Conservation (phyloP, 2,329 filamentous ascomycete species). For the Cladosporium sp. region DNA sequence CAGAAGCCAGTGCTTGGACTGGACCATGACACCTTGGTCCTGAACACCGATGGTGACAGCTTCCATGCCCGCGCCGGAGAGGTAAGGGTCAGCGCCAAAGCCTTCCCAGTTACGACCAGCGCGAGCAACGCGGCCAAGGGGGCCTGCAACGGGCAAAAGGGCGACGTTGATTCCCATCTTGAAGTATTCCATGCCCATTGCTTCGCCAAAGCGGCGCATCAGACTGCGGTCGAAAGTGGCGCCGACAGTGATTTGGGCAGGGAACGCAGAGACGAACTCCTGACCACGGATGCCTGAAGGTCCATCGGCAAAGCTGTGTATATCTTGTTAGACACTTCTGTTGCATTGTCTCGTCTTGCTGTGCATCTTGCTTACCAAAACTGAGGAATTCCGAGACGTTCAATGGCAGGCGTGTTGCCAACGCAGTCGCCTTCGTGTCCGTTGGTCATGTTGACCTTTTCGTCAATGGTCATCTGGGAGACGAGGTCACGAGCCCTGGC, state of each 20-base stretch:
- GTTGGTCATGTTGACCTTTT: slow-evolving; percentile 33
- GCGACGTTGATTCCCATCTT: slow-evolving; percentile 51
- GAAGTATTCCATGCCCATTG: slow-evolving; percentile 29
- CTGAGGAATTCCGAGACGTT: slow-evolving; percentile 64
- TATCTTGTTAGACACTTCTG: slow-evolving; percentile 38
- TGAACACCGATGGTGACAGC: slow-evolving; percentile 48
- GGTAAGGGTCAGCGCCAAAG: slow-evolving; percentile 63
- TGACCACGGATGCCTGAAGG: slow-evolving; percentile 43
- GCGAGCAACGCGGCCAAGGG: slow-evolving; percentile 12
- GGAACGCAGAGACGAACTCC: slow-evolving; percentile 57
- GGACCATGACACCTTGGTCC: slow-evolving; percentile 36
- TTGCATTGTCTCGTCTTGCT: slow-evolving; percentile 45
- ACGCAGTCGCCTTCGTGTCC: slow-evolving; percentile 50
- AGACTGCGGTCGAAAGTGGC: slow-evolving; percentile 77
- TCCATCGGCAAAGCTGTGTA: slow-evolving; percentile 75
- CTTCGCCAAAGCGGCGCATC: slow-evolving; percentile 39
- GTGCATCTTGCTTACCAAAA: slow-evolving; percentile 65
- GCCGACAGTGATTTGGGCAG: slow-evolving; percentile 77
- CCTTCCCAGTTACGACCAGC: slow-evolving; percentile 44
- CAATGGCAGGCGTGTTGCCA: slow-evolving; percentile 70
- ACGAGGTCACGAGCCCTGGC: slow-evolving; percentile 30
- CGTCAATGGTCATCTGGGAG: slow-evolving; percentile 30
- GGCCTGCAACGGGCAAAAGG: slow-evolving; percentile 45
- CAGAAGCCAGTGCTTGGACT: slow-evolving; percentile 8
- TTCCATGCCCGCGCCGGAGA: slow-evolving; percentile 48